Evolutionary conservation across 805 yeast species (phyloP).

Genomic region (Kluyveromyces lactis): DNA sequence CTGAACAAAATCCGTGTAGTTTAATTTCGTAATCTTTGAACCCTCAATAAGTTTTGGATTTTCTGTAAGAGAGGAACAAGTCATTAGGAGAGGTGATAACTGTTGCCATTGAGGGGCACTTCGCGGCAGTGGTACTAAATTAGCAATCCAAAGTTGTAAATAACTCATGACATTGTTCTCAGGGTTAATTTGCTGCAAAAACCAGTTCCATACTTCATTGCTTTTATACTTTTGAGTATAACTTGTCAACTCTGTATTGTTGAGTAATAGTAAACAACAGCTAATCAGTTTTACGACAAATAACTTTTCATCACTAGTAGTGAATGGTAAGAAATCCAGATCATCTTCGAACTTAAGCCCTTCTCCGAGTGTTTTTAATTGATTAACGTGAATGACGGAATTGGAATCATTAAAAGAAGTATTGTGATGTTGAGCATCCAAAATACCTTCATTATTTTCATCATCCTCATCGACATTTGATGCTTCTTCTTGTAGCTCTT

Average conservation of each 20-base stretch:
- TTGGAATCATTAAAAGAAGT: not conserved
- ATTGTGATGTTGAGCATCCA: too few relatives aligned
- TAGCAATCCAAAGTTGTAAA: constrained; percentile 11
- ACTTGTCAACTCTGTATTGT: constrained; percentile 12
- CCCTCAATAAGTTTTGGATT: not conserved
- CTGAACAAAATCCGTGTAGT: constrained; percentile 17
- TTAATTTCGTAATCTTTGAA: constrained; percentile 13
- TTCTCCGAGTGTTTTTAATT: constrained; percentile 28
- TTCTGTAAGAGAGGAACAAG: not conserved
- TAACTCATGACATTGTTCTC: constrained; percentile 8
- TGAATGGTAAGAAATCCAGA: constrained; percentile 26
- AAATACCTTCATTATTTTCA: too few relatives aligned
- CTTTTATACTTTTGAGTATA: constrained; percentile 14
- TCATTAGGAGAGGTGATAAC: constrained; percentile 1
- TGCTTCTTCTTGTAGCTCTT: not conserved
- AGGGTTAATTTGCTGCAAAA: constrained; percentile 6
- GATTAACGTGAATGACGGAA: constrained; percentile 16
- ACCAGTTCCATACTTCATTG: constrained; percentile 19
- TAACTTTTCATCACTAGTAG: constrained; percentile 5
- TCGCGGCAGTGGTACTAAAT: not conserved
- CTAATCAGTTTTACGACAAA: constrained; percentile 17
- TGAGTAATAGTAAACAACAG: constrained; percentile 13
- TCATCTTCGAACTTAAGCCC: constrained; percentile 30
- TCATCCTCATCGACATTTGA: too few relatives aligned
- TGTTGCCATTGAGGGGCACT: constrained; percentile 1